phyloP scores from a whole-genome alignment of 257 asterid genomes.

The Salvia rosmarinus region DNA sequence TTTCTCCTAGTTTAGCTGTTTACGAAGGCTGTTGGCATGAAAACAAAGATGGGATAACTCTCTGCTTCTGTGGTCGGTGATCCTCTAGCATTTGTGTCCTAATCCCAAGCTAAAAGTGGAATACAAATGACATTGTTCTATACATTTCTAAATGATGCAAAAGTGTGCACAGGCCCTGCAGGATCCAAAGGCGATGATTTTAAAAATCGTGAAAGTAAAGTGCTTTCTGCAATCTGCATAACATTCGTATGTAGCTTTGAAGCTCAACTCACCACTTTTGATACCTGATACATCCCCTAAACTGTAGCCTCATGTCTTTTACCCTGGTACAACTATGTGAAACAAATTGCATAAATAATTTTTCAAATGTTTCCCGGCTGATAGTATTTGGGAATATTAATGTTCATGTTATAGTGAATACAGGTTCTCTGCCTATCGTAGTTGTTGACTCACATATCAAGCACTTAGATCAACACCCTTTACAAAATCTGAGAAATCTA shows the following conservation, averaged over 20 bases:
- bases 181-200: constrained; percentile 85
- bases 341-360: background rate
- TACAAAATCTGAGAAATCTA: background rate
- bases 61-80: constrained; percentile 84
- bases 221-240: background rate
- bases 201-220: constrained; percentile 76
- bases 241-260: background rate
- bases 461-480: background rate
- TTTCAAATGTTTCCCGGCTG: too few relatives aligned
- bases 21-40: constrained; percentile 96
- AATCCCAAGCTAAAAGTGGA: constrained; percentile 23
- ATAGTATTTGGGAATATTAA: too few relatives aligned
- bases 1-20: too few relatives aligned
- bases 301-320: too few relatives aligned
- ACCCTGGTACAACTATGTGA: constrained; percentile 4
- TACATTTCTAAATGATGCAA: constrained; percentile 50
- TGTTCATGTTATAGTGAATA: too few relatives aligned
- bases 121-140: constrained; percentile 12
- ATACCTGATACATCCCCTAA: background rate
- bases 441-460: too few relatives aligned
- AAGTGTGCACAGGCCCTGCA: constrained; percentile 79
- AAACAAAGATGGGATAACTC: constrained; percentile 54
- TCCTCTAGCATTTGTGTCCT: constrained; percentile 10
- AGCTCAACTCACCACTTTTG: background rate
- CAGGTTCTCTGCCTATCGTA: too few relatives aligned